A percentile compares a stretch with the other conserved stretches of the same genome.
These are phyloP conservation scores for Ambrosia trifida DNA, from an alignment of 129 eudicot genomes.

Conservation along the genomic window DNA sequence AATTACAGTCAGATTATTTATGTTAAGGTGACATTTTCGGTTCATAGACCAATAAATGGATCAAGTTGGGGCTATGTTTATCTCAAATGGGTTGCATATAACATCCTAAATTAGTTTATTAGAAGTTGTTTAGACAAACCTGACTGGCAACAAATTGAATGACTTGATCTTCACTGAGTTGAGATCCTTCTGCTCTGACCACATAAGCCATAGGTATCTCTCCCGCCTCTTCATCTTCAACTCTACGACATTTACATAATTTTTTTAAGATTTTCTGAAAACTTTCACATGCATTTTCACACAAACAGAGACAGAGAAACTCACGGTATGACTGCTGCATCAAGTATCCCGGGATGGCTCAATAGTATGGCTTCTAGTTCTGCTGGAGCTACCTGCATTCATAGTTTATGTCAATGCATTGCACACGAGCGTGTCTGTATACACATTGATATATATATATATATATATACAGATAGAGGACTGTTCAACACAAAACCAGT, in stretches of 20 bases:
- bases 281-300: background rate
- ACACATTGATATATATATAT: too few relatives aligned
- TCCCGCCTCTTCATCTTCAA: conserved; percentile 85
- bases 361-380: conserved; percentile 79
- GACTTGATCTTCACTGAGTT: conserved; percentile 65
- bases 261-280: background rate
- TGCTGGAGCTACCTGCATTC: conserved; percentile 85
- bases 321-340: conserved; percentile 83
- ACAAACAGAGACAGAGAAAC: conserved; percentile 23
- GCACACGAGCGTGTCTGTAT: background rate
- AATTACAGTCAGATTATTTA: conserved; percentile 17
- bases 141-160: conserved; percentile 68
- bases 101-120: background rate
- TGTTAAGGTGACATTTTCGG: conserved; percentile 11
- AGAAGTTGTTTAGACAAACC: conserved; percentile 35
- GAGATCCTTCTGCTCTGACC: conserved; percentile 59
- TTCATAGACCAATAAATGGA: background rate
- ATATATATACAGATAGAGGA: background rate
- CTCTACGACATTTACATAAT: conserved; percentile 34
- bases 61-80: conserved; percentile 3
- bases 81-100: conserved; percentile 7
- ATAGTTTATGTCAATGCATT: conserved; percentile 13
- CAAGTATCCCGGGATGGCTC: conserved; percentile 69
- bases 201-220: conserved; percentile 77
- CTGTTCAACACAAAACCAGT: background rate